Conservation (phyloP, 2,329 filamentous ascomycete genomes). For the Pleomassaria siparia region DNA sequence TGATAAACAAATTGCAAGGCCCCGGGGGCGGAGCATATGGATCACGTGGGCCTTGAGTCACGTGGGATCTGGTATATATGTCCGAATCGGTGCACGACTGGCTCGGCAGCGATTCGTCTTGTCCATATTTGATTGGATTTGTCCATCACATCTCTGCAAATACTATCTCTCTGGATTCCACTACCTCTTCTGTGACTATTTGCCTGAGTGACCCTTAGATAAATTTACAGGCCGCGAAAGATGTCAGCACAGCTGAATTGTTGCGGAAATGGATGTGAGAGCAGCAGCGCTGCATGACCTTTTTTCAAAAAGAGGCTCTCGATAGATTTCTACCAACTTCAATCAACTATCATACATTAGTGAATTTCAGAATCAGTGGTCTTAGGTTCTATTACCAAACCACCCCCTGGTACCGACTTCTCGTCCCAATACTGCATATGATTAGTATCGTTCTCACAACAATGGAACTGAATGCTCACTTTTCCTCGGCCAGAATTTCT, state of each 20-base stretch:
- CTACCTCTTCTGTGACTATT: too few species aligned
- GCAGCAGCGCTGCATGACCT: neutral
- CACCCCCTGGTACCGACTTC: neutral
- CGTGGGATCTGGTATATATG: too few species aligned
- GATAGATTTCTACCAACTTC: neutral
- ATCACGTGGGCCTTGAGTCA: too few species aligned
- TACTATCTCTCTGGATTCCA: too few species aligned
- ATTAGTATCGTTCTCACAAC: neutral
- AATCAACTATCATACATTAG: neutral
- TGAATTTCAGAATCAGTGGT: too few species aligned
- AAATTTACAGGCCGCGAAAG: neutral
- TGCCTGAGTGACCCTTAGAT: neutral
- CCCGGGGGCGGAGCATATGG: too few species aligned
- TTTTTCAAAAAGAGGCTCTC: neutral
- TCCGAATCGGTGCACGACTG: too few species aligned
- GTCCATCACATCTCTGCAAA: too few species aligned
- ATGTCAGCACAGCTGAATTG: neutral
- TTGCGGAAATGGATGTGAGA: neutral
- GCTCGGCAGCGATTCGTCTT: too few species aligned
- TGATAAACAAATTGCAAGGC: too few species aligned
- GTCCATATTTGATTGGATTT: too few species aligned
- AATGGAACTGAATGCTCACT: neutral
- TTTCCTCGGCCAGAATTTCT: constrained; percentile 34
- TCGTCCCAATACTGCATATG: neutral
- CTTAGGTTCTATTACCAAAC: neutral